Evolutionary conservation across 495 filamentous ascomycete species (phyloP).

Genomic region (Lineolata rhizophorae): DNA sequence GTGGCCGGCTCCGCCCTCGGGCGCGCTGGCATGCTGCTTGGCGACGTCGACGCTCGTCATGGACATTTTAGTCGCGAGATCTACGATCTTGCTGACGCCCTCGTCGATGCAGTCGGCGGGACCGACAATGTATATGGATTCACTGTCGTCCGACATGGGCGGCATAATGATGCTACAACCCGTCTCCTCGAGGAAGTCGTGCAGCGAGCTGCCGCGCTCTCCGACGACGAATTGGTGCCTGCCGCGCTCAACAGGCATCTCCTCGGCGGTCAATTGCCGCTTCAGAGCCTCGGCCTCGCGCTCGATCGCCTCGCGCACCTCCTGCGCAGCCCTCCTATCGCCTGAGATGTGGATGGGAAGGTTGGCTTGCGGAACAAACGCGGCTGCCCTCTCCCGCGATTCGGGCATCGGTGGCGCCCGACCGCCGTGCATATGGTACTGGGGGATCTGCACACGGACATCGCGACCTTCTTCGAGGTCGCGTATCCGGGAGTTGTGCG

Average conservation of each 20-base stretch:
- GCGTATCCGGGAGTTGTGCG: slow-evolving; percentile 42
- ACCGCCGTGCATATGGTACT: slow-evolving; percentile 48
- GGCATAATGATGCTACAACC: slow-evolving; percentile 78
- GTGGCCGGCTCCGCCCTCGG: slow-evolving; percentile 46
- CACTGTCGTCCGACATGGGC: slow-evolving; percentile 44
- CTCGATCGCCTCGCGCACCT: slow-evolving; percentile 60
- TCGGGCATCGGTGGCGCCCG: slow-evolving; percentile 39
- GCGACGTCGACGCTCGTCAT: slow-evolving; percentile 57
- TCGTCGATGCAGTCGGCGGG: slow-evolving; percentile 45
- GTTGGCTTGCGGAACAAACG: slow-evolving; percentile 40
- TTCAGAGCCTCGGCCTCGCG: slow-evolving; percentile 48
- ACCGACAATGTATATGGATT: slow-evolving; percentile 66
- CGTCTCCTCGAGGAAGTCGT: slow-evolving; percentile 74
- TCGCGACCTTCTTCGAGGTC: slow-evolving; percentile 49
- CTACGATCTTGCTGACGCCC: slow-evolving; percentile 58
- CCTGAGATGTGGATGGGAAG: slow-evolving; percentile 68
- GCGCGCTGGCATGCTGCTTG: slow-evolving; percentile 50
- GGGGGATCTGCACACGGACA: slow-evolving; percentile 56
- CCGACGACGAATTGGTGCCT: slow-evolving; percentile 85
- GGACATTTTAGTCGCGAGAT: slow-evolving; percentile 64
- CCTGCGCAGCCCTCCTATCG: slow-evolving; percentile 63
- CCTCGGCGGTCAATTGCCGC: slow-evolving; percentile 43
- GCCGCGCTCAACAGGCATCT: slow-evolving; percentile 51
- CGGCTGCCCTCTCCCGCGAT: slow-evolving; percentile 36
- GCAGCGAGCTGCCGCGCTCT: slow-evolving; percentile 47